These are phyloP conservation scores for Aristolochia californica DNA, from an alignment of 164 flowering plant species.

Conservation along the genomic window DNA sequence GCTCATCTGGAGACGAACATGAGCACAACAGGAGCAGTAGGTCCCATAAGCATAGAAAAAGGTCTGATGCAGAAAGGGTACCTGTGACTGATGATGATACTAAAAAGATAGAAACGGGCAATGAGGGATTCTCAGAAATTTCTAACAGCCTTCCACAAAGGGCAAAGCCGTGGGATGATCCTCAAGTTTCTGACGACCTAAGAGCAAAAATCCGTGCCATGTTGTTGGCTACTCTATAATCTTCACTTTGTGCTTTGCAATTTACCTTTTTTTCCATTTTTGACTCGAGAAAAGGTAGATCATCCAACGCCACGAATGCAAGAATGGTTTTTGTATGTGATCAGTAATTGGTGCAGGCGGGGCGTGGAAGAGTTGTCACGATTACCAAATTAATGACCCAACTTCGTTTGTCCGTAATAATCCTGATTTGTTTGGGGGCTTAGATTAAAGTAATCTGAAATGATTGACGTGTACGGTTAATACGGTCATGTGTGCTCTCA, in stretches of 20 bases:
- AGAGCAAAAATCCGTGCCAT: slow-evolving; percentile 88
- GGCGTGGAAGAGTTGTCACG: background rate
- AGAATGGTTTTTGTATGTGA: background rate
- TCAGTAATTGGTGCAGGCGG: background rate
- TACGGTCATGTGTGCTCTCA: background rate
- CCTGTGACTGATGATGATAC: slow-evolving; percentile 55
- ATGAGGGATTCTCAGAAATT: slow-evolving; percentile 8
- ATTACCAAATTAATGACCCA: background rate
- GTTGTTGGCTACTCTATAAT: slow-evolving; percentile 59
- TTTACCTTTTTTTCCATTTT: background rate
- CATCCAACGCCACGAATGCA: background rate
- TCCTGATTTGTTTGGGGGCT: too few relatives aligned
- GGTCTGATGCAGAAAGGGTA: slow-evolving; percentile 21
- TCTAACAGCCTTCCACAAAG: slow-evolving; percentile 15
- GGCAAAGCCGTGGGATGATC: slow-evolving; percentile 23
- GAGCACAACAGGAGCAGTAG: slow-evolving; percentile 14
- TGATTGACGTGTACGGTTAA: background rate
- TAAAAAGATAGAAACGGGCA: slow-evolving; percentile 14
- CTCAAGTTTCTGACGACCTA: slow-evolving; percentile 60
- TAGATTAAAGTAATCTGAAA: background rate
- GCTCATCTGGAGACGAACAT: slow-evolving; percentile 35
- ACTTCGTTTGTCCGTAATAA: background rate
- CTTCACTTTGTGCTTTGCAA: background rate
- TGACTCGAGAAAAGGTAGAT: background rate
- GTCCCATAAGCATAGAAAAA: slow-evolving; percentile 17